Evolutionary conservation across 371 early-diverging fungal species (phyloP).

Genomic region (Umbelopsis sp.): DNA sequence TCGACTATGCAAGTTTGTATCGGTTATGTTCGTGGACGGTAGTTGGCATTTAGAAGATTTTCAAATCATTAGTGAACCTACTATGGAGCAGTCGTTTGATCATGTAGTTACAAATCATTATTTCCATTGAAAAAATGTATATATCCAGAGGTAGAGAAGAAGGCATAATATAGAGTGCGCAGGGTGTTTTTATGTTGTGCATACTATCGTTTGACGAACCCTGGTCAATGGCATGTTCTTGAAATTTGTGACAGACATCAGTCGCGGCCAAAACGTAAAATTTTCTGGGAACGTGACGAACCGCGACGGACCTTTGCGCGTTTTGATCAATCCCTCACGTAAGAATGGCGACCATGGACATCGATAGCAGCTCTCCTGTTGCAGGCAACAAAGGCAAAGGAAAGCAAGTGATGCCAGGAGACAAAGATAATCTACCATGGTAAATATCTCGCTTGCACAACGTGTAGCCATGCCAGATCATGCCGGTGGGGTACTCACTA

Average conservation of each 20-base stretch:
- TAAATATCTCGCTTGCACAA: neutral
- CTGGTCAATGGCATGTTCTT: neutral
- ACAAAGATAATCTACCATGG: slow-evolving; percentile 6
- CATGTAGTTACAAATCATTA: neutral
- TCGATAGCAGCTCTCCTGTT: neutral
- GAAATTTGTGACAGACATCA: no score
- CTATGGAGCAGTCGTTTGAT: neutral
- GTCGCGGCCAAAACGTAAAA: no score
- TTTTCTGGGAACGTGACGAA: neutral
- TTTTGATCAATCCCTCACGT: neutral
- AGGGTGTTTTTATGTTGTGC: no score
- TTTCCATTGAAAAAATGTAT: neutral
- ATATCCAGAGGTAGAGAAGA: neutral
- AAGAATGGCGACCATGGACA: neutral
- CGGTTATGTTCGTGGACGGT: neutral
- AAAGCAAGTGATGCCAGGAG: neutral
- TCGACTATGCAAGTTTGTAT: neutral
- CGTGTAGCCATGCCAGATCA: neutral
- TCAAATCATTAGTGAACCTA: neutral
- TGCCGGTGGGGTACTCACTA: neutral
- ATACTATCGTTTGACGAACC: no score
- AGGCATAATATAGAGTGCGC: no score
- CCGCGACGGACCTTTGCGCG: neutral
- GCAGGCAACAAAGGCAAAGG: slow-evolving; percentile 2
- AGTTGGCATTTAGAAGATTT: slow-evolving; percentile 3